Evolutionary conservation across 1,284 basidiomycete genomes (phyloP).

Genomic region (Microbotryum lychnidis-dioicae): DNA sequence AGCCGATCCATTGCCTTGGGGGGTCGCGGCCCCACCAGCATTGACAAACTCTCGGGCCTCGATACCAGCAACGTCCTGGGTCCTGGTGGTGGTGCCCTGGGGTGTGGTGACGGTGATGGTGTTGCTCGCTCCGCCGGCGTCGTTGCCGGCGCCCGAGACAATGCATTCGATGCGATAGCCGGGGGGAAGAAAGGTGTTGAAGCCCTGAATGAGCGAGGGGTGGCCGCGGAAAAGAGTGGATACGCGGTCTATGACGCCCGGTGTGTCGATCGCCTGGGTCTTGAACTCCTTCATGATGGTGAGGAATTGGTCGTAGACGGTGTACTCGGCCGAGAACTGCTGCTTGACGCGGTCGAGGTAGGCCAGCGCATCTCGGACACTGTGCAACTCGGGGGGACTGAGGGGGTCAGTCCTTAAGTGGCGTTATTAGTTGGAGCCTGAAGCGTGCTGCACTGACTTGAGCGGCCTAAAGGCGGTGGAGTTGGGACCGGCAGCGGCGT

Average conservation of each 20-base stretch:
- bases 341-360: slow-evolving; percentile 32
- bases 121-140: slow-evolving; percentile 7
- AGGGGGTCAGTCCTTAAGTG: too few relatives aligned
- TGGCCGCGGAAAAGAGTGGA: slow-evolving; percentile 92
- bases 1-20: slow-evolving; percentile 15
- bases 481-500: too few relatives aligned
- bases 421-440: too few relatives aligned
- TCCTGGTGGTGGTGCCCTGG: slow-evolving; percentile 63
- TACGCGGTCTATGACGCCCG: slow-evolving; percentile 94
- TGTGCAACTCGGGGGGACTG: too few relatives aligned
- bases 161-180: slow-evolving; percentile 95
- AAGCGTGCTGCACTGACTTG: slow-evolving; percentile 2
- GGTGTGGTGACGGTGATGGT: slow-evolving; percentile 90
- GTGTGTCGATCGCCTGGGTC: slow-evolving; percentile 94
- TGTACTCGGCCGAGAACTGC: slow-evolving; percentile 29
- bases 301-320: slow-evolving; percentile 52
- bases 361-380: slow-evolving; percentile 18
- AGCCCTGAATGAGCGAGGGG: slow-evolving; percentile 88
- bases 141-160: slow-evolving; percentile 42
- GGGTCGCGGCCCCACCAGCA: background rate
- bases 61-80: slow-evolving; percentile 35
- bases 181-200: slow-evolving; percentile 96
- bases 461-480: slow-evolving; percentile 22
- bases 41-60: slow-evolving; percentile 21
- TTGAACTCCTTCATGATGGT: slow-evolving; percentile 80